These are phyloP conservation scores for Naganishia cerealis DNA, from an alignment of 1,284 basidiomycete genomes.

Conservation along the genomic window DNA sequence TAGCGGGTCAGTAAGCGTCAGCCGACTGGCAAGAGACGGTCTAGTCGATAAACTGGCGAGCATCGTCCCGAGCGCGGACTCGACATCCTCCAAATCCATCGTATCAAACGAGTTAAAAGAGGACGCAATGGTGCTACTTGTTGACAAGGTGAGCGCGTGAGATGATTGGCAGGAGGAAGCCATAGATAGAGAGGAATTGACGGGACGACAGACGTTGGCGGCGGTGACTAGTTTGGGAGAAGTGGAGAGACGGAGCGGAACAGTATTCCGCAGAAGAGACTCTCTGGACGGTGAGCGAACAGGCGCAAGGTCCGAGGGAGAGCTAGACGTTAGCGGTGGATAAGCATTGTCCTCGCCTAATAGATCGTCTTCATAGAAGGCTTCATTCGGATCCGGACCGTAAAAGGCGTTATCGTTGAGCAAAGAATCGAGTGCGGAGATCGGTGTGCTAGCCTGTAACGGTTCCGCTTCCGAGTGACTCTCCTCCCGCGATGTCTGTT, in stretches of 20 bases:
- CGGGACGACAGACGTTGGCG: constrained; percentile 6
- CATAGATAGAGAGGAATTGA: constrained; percentile 10
- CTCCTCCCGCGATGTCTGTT: neutral
- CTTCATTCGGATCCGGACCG: neutral
- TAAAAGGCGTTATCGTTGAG: constrained; percentile 2
- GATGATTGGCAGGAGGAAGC: constrained; percentile 11
- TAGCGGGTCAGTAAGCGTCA: constrained; percentile 10
- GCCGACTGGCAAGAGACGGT: constrained; percentile 16
- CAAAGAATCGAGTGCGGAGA: neutral
- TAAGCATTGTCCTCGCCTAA: neutral
- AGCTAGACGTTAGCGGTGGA: too few relatives aligned
- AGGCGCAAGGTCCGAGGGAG: neutral
- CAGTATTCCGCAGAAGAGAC: constrained; percentile 19
- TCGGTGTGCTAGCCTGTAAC: constrained; percentile 1
- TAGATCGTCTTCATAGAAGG: neutral
- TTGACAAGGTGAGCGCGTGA: constrained; percentile 8
- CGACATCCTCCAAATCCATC: constrained; percentile 22
- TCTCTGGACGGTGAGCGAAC: constrained; percentile 19
- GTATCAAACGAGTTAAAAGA: constrained; percentile 19
- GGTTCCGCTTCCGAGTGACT: neutral
- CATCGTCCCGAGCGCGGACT: constrained; percentile 22
- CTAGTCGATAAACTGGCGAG: constrained; percentile 23
- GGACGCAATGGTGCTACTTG: constrained; percentile 21
- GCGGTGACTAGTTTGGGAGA: constrained; percentile 8
- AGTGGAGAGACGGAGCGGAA: constrained; percentile 13